phyloP scores from a whole-genome alignment of 805 yeast genomes.

The Kluyveromyces wickerhamii region DNA sequence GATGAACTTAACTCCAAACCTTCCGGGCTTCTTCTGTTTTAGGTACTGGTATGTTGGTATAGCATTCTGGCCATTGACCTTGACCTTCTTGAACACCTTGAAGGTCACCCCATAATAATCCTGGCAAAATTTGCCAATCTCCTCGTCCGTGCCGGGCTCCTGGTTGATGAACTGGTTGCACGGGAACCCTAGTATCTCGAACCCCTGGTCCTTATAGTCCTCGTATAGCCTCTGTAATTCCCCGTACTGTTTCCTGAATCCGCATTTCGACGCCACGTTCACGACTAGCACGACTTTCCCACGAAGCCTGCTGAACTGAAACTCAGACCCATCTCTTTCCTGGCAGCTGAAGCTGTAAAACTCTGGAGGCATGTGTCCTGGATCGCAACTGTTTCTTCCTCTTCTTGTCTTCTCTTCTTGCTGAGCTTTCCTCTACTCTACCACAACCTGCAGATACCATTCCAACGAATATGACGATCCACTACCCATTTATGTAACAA shows the following conservation, averaged over 20 bases:
- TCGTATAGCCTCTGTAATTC: constrained; percentile 63
- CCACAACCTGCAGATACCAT: no score
- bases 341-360: constrained; percentile 62
- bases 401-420: no score
- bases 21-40: constrained; percentile 52
- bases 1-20: constrained; percentile 60
- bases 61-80: constrained; percentile 78
- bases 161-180: constrained; percentile 84
- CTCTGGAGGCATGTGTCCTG: constrained; percentile 24
- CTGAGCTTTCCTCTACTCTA: no score
- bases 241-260: constrained; percentile 65
- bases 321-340: constrained; percentile 51
- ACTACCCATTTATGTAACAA: no score
- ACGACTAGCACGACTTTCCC: constrained; percentile 80
- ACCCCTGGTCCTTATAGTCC: constrained; percentile 54
- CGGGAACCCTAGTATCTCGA: constrained; percentile 76
- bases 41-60: constrained; percentile 76
- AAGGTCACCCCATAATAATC: constrained; percentile 86
- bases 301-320: constrained; percentile 50
- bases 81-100: constrained; percentile 79
- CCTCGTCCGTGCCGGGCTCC: constrained; percentile 63
- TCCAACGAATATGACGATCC: no score
- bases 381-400: no score
- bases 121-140: constrained; percentile 65
- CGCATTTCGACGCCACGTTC: constrained; percentile 84